Percentiles rank a stretch among this genome's conserved stretches.
These are phyloP conservation scores for Marsdenia floribunda DNA, from an alignment of 257 asterid genomes.

Conservation along the genomic window DNA sequence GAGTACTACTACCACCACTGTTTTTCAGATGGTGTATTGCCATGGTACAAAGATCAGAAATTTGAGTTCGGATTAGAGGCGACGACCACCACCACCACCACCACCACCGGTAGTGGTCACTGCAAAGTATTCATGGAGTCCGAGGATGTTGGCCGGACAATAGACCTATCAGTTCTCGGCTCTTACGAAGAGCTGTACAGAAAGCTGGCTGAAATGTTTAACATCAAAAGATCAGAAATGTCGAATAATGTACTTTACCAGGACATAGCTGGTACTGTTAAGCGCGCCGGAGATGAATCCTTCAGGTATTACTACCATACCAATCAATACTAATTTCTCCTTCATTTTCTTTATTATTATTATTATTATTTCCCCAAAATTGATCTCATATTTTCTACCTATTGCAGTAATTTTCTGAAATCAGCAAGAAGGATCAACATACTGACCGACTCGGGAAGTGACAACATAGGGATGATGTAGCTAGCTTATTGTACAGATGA, in stretches of 20 bases:
- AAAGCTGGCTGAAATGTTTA: slow-evolving; percentile 44
- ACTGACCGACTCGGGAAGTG: slow-evolving; percentile 54
- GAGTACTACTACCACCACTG: slow-evolving; percentile 18
- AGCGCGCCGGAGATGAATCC: slow-evolving; percentile 57
- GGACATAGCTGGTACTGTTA: slow-evolving; percentile 38
- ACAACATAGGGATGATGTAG: slow-evolving; percentile 30
- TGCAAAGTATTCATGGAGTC: slow-evolving; percentile 67
- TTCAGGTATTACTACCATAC: slow-evolving; percentile 35
- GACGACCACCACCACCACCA: no score
- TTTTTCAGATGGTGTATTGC: slow-evolving; percentile 37
- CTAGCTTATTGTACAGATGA: slow-evolving; percentile 31
- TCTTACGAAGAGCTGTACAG: slow-evolving; percentile 50
- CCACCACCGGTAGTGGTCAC: slow-evolving; percentile 15
- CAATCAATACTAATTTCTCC: neutral
- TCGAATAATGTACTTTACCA: slow-evolving; percentile 46
- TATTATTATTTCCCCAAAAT: neutral
- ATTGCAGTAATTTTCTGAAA: slow-evolving; percentile 54
- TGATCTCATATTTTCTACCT: neutral
- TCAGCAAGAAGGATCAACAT: slow-evolving; percentile 56
- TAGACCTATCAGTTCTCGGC: slow-evolving; percentile 37
- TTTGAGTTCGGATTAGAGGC: slow-evolving; percentile 32
- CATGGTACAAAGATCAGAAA: slow-evolving; percentile 30
- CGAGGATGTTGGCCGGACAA: slow-evolving; percentile 55
- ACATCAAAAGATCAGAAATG: slow-evolving; percentile 48
- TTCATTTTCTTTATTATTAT: no score